Evolutionary conservation across 73 alveolate species (phyloP).

Genomic region (Durusdinium trenchii): DNA sequence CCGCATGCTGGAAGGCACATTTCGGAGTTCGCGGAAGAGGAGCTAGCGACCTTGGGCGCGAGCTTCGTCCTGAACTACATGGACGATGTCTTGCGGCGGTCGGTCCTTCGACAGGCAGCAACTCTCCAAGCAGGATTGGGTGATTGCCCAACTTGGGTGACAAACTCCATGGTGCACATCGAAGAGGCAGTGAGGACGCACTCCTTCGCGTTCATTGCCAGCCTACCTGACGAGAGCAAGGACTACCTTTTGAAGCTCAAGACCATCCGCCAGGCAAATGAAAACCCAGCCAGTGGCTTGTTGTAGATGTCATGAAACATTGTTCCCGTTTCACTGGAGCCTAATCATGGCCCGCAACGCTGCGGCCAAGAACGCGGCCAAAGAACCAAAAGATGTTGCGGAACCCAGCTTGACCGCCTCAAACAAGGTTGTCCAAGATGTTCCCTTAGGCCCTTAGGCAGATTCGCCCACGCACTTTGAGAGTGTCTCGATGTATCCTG

Average conservation of each 20-base stretch:
- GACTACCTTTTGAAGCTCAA: constrained; percentile 67
- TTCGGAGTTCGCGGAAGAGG: constrained; percentile 7
- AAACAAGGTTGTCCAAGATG: no score
- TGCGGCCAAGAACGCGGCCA: no score
- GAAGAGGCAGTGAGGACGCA: constrained; percentile 65
- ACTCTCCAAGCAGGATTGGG: constrained; percentile 23
- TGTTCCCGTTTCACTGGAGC: no score
- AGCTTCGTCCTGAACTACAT: constrained; percentile 32
- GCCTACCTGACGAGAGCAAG: constrained; percentile 83
- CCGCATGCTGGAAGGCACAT: not conserved
- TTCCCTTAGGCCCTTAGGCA: no score
- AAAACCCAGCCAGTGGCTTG: no score
- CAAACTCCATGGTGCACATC: not conserved
- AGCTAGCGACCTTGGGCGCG: constrained; percentile 50
- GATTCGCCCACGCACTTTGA: no score
- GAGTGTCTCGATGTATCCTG: no score
- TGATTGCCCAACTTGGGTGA: constrained; percentile 24
- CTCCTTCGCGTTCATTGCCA: constrained; percentile 81
- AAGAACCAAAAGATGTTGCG: no score
- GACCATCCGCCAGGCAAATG: constrained; percentile 41
- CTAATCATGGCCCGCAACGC: no score
- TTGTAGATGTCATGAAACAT: no score
- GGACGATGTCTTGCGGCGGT: constrained; percentile 77
- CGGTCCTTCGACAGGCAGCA: constrained; percentile 67
- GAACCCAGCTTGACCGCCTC: no score